Evolutionary conservation across 192 early-diverging fungal genomes (phyloP).

Genomic region (Linnemannia zychae): DNA sequence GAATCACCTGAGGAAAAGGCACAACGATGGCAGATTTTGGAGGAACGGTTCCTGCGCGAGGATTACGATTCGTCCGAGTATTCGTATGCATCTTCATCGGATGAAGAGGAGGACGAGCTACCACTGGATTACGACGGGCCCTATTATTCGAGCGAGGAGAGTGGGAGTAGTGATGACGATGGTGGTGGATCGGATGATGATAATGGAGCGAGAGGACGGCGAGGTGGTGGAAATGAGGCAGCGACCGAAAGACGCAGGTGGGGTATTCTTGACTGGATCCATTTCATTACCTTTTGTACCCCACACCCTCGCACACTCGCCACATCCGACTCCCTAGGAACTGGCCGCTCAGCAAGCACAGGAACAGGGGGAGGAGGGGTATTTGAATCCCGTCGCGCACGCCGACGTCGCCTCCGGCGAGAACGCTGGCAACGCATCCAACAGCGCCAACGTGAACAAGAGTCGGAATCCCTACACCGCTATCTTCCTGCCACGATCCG

Average conservation of each 20-base stretch:
- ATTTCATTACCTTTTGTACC: background rate
- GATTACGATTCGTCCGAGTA: constrained; percentile 49
- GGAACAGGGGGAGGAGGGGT: background rate
- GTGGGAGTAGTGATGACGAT: background rate
- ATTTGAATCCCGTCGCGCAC: background rate
- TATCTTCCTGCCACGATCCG: constrained; percentile 13
- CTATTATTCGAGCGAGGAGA: background rate
- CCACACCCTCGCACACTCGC: background rate
- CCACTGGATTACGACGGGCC: background rate
- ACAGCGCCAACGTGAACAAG: constrained; percentile 20
- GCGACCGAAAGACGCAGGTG: background rate
- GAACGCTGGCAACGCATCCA: constrained; percentile 23
- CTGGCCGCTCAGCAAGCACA: background rate
- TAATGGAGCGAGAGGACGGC: background rate
- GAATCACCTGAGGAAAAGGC: background rate
- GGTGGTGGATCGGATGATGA: background rate
- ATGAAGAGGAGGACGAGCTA: constrained; percentile 11
- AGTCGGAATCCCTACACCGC: constrained; percentile 5
- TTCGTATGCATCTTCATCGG: constrained; percentile 24
- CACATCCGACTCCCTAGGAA: background rate
- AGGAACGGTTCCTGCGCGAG: constrained; percentile 27
- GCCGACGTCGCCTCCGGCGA: constrained; percentile 15
- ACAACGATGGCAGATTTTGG: background rate
- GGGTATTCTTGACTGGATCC: background rate
- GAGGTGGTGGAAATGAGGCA: background rate